Conservation (phyloP, 192 early-diverging fungal species). For the Entophlyctis luteolus region DNA sequence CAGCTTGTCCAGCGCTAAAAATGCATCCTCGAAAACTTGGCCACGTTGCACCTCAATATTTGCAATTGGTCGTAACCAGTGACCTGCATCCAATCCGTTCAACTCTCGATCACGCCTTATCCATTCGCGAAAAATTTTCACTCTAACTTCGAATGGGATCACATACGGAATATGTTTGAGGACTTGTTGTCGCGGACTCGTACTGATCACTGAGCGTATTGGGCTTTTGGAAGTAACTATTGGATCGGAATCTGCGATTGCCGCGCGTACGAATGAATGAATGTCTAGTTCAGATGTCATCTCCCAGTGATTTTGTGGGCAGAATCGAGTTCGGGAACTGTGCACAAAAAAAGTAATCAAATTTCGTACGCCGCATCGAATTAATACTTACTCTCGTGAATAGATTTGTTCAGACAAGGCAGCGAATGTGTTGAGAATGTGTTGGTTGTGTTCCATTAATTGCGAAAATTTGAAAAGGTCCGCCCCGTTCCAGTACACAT, state of each 20-base stretch:
- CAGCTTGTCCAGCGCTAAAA: slow-evolving; percentile 62
- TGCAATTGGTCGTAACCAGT: slow-evolving; percentile 28
- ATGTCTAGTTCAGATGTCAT: slow-evolving; percentile 57
- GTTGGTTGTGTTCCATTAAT: neutral
- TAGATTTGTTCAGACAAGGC: slow-evolving; percentile 71
- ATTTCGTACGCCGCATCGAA: neutral
- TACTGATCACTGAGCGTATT: neutral
- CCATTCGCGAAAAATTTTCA: slow-evolving; percentile 76
- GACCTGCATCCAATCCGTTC: slow-evolving; percentile 26
- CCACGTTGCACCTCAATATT: slow-evolving; percentile 65
- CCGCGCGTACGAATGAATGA: slow-evolving; percentile 49
- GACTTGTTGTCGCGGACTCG: slow-evolving; percentile 57
- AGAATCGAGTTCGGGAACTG: slow-evolving; percentile 67
- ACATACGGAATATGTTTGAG: slow-evolving; percentile 87
- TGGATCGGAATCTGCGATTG: slow-evolving; percentile 47
- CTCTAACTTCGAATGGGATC: slow-evolving; percentile 84
- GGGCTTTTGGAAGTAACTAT: neutral
- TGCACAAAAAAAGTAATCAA: neutral
- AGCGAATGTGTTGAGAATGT: slow-evolving; percentile 38
- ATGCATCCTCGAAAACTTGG: slow-evolving; percentile 90
- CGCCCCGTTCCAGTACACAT: slow-evolving; percentile 64
- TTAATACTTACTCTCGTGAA: slow-evolving; percentile 60
- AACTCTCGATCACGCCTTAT: slow-evolving; percentile 63
- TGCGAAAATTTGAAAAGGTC: neutral
- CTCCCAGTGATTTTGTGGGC: slow-evolving; percentile 66